Evolutionary conservation across 306 rosid genomes (phyloP), one percentile per base, ranked within the genome.

Genomic region (Ziziphus jujuba): DNA sequence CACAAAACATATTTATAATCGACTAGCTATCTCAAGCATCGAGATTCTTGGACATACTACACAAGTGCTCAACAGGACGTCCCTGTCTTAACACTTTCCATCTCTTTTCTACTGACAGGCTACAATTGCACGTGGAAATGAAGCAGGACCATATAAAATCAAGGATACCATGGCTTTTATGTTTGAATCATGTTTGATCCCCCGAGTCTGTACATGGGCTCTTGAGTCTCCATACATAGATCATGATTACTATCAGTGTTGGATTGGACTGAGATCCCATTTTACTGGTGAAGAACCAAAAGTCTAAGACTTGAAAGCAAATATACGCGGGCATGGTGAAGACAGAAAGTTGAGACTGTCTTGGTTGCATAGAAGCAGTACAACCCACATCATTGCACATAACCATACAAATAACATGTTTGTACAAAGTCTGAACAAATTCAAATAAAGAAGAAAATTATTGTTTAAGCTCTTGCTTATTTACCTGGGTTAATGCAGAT

Each of bases 181-280:
- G 98, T 92, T 92, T 13, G 98, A 92, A 55, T 92, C 98, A 9
- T 63, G 93, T 76, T 75, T 92, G 59, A 90, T 90, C 56, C 97
- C 98, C 5, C 87, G 93, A 5, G 65, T 90, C 11, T 86, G 84
- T 76, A 52, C 62, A 40, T 90, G 90, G 90, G 97, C 97, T 23
- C 79, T 90, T 0, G 86, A 90, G 57, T 90, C 98, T n/a, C 96
- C 91, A 12, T 69, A 71, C 80, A 55, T 87, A 72, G 98, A 90
- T 73, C 88, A 16, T 69, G 91, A 93, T 66, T 93, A 93, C 75
- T 93, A 93, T 85, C 95, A 77, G 55, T 90, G 98, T 67, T 93
- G 98, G 98, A 88, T 82, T 47, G 97, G 98, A 44, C 60, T 90
- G 65, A 76, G 72, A 63, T 90, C 98, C 25, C 98, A 90, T 85